Conservation (phyloP, 129 eudicot genomes). For the Centaurea solstitialis region DNA sequence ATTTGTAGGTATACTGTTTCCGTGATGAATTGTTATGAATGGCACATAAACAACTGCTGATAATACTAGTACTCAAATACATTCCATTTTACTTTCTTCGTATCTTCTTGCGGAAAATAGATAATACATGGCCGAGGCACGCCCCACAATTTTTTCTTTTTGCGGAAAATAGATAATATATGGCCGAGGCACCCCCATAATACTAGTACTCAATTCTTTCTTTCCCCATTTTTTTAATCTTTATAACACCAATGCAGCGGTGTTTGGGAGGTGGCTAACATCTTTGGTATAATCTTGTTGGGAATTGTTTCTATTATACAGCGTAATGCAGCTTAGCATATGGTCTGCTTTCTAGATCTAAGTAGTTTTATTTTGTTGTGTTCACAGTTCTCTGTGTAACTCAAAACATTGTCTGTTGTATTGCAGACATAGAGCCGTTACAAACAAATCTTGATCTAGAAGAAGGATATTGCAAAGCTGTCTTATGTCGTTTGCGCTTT, state of each 20-base stretch:
- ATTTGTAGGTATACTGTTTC: neutral
- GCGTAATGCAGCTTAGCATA: neutral
- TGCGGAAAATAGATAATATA: no score
- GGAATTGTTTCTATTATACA: conserved; percentile 4
- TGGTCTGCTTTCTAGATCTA: neutral
- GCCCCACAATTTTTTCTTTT: no score
- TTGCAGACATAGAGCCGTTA: conserved; percentile 84
- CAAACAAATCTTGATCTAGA: conserved; percentile 82
- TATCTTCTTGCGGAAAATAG: no score
- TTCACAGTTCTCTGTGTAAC: neutral
- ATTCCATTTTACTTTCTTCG: neutral
- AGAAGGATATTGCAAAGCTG: conserved; percentile 91
- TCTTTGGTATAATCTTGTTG: neutral
- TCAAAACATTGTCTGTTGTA: conserved; percentile 18
- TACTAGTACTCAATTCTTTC: no score
- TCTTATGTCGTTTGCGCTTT: conserved; percentile 97
- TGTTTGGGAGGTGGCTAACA: neutral
- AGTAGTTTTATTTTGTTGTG: neutral
- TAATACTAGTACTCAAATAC: neutral
- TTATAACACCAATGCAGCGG: neutral
- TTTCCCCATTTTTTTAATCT: neutral
- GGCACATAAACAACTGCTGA: neutral
- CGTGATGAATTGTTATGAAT: neutral
- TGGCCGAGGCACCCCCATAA: no score
- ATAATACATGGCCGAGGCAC: no score